These are phyloP conservation scores for Chalaropsis ovoidea DNA, from an alignment of 2,329 filamentous ascomycete species.

Conservation along the genomic window DNA sequence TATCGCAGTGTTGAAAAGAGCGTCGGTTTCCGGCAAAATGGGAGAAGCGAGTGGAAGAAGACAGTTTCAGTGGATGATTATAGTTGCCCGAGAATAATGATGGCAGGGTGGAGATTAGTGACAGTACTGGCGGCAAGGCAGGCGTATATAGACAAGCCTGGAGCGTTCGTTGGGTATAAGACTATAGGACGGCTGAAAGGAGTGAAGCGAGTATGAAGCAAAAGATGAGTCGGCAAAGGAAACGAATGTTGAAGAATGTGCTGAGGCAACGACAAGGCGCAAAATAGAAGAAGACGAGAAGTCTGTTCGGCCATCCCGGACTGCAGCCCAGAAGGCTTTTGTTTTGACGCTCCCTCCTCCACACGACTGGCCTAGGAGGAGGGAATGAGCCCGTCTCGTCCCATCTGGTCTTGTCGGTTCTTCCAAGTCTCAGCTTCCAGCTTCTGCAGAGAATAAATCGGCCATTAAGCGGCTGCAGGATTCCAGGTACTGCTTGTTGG, in stretches of 20 bases:
- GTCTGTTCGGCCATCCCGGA: not conserved
- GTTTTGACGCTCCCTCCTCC: not conserved
- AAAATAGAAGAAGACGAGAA: not conserved
- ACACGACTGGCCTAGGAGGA: not conserved
- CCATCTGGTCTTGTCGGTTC: not conserved
- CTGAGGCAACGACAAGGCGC: not conserved
- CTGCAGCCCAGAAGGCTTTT: slow-evolving; percentile 6
- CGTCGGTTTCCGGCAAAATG: not conserved
- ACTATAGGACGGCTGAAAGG: not conserved
- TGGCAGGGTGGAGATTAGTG: not conserved
- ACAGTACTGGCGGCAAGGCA: not conserved
- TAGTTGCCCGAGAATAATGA: not conserved
- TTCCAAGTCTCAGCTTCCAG: not conserved
- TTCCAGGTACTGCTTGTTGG: slow-evolving; percentile 4
- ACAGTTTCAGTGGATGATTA: not conserved
- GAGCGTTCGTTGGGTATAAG: not conserved
- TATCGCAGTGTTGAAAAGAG: not conserved
- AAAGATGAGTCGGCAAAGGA: not conserved
- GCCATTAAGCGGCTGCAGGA: not conserved
- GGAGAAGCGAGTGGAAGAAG: not conserved
- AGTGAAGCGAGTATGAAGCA: not conserved
- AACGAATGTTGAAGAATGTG: not conserved
- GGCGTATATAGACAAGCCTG: not conserved
- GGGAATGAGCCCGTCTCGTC: not conserved
- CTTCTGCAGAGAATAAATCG: not conserved